Evolutionary conservation across 495 filamentous ascomycete genomes (phyloP), one percentile per base, ranked within the genome.

Genomic region (Xylaria acuta): DNA sequence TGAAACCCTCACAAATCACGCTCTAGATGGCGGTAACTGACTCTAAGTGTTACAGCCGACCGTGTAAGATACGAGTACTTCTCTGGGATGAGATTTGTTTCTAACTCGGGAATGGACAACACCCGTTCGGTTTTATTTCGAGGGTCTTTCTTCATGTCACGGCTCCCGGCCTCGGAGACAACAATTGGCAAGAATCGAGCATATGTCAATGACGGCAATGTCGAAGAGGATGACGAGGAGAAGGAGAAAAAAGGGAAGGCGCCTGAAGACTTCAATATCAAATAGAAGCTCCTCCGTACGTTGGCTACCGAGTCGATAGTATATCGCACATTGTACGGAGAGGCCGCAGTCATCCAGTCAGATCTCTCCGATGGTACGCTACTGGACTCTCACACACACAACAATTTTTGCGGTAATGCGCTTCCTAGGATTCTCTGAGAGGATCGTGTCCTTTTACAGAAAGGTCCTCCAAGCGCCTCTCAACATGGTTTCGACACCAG

Each of bases 291-390:
- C 7, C 83, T 92, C 16, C 88, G 89, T 58, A 81, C 86, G 5
- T 73, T 91, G 22, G 85, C 88, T 4, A 86, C 89, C 5, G 91
- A 92, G 75, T 82, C 88, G 3, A 76, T 91, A 41, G 77, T 90
- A 32, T 85, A 89, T 62, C 87, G 82, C 11, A 77, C 79, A n/a
- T 77, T 87, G 0, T 80, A 85, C 47, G 85, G 84, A 3, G 80
- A 87, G 25, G 87, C 92, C 53, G 90, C 89, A 18, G 84, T 87
- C n/a, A 77, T 92, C 22, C 86, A 88, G 27, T 91, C 90, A 5
- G 88, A 91, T 72, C 88, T 72, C 88, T 92, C 63, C 83, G 90
- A 66, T 90, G 86, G 85, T 91, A 89, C 72, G 88, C 85, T 3
- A 89, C 91, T 0, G 83, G 86, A 3, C 81, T 92, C 20, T 79